Evolutionary conservation across 2,329 filamentous ascomycete genomes (phyloP), one percentile per base, ranked within the genome.

Genomic region (Neoarthrinium moseri): DNA sequence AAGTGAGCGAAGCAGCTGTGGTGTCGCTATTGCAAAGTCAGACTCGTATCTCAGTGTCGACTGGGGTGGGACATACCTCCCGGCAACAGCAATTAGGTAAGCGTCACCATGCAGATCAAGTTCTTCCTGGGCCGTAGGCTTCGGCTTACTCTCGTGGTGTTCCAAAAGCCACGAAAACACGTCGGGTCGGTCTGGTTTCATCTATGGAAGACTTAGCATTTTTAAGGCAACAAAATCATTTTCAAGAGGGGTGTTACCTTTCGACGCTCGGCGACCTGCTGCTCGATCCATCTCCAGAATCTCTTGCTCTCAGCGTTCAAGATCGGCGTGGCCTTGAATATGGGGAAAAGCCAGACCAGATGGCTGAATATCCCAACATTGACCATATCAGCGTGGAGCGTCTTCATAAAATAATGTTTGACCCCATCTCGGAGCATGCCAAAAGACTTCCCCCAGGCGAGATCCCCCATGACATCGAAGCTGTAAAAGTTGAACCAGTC

Each of bases 1-100:
- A 56, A 6, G 61, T 38, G 15, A 56, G 4, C 64, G 70, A 68
- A 5, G 69, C 74, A 5, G 70, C 70, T n/a, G 72, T 74, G 0
- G 73, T 76, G 48, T 76, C 73, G 26, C 69, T 72, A 29, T 2
- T 11, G 12, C 8, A 11, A 7, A 24, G 5, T 44, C 17, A 7
- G 39, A 34, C 20, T 17, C 2, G 32, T 27, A n/a, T 49, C 44
- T 13, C 29, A 39, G 18, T 17, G 23, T 13, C 11, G 13, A 33
- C 29, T n/a, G 23, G 17, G n/a, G 35, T 32, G 12, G 15, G n/a
- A 15, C 50, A 34, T 47, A 62, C 61, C 63, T 65, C 37, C 64
- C 64, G 6, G 63, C 64, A 2, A 65, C 55, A 0, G 59, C 52
- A 20, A 65, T 61, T 0, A 65, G 46, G n/a, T 57, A 49, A 4